Base-by-base conservation (phyloP, 164 flowering plant species). In the Hamamelis virginiana region DNA sequence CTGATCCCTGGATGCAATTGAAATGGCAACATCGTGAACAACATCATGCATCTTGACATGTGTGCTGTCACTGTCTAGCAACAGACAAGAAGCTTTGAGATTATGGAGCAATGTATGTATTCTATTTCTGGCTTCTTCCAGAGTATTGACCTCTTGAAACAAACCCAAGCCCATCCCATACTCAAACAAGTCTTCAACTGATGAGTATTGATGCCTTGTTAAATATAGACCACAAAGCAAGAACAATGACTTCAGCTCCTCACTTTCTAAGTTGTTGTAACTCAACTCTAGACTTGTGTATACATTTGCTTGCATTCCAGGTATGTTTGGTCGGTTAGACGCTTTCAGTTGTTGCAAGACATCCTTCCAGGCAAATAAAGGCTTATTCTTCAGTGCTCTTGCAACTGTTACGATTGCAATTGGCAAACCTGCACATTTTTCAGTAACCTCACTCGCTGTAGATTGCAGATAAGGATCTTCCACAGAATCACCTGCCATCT, bases 111-210 rank as follows among this genome's bases (percentile, higher is more conserved):
- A 25, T 16, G 41, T 21, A 1, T 13, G 13, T 19, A 73, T 2
- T 38, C 71, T 67, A 25, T 64, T 18, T 21, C 72, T n/a, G 26
- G 68, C 68, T 41, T 67, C 67, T 16, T 51, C 69, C 25, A 69
- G 0, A 4, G 56, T 65, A 1, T 50, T 4, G 0, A 57, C 45
- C 4, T 28, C 33, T 23, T 51, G 0, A 59, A 75, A 59, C 12
- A 78, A 8, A 0, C 69, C 72, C 74, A 33, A 45, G 0, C 79
- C 75, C 50, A 58, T 59, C 26, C 59, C 25, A 38, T 66, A 67
- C 8, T 1, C 33, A 26, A 75, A 5, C 62, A 75, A 64, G 28
- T 23, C 45, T 0, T 18, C 38, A 6, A 69, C 59, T 4, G 8
- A n/a, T n/a, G n/a, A n/a, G n/a, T n/a, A n/a, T n/a, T 0, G 38